Evolutionary conservation across 805 yeast species (phyloP), one percentile per base, ranked within the genome.

Genomic region (Saturnispora saitoi): DNA sequence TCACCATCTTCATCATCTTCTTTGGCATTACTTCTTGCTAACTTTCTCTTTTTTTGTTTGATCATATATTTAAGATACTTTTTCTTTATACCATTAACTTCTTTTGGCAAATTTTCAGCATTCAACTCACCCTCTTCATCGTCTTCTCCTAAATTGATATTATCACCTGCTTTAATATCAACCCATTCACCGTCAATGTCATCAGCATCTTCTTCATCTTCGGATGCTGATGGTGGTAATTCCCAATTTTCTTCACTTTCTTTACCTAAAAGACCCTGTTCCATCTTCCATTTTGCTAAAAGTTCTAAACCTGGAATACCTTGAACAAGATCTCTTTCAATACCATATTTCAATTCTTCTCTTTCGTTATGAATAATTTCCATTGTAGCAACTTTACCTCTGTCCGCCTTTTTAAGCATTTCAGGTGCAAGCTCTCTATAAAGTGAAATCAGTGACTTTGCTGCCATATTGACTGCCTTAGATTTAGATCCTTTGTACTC

Each of bases 351-450:
- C 54, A 70, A 48, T 19, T 73, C 74, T 28, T 70, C 69, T 54
- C 78, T 74, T 34, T 60, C 61, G 47, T 76, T 81, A 26, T 75
- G 72, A 56, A 83, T 85, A 51, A 91, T 54, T 50, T 79, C 93
- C 79, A 90, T 83, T 15, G 95, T 74, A 8, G 96, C 98, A 22
- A 73, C 70, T 69, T 93, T 91, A 63, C 99, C 99, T 64, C 99
- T 78, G 63, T 93, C 98, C 62, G 88, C 89, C 57, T 81, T 76
- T 48, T 77, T 75, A 58, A 93, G 76, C 97, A 93, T 86, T 54
- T 91, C 95, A 5, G 99, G 99, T 2, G 96, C 97, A 49, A 90
- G 83, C 53, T 90, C 97, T 67, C 99, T 78, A 67, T 86, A 93
- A 47, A 93, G 71, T 0, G 93, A 70, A 50, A 93, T 79, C 67